Percentiles rank a stretch among this genome's conserved stretches.
These are phyloP conservation scores for Cercospora berteroae DNA, from an alignment of 2,329 filamentous ascomycete genomes.

Conservation along the genomic window DNA sequence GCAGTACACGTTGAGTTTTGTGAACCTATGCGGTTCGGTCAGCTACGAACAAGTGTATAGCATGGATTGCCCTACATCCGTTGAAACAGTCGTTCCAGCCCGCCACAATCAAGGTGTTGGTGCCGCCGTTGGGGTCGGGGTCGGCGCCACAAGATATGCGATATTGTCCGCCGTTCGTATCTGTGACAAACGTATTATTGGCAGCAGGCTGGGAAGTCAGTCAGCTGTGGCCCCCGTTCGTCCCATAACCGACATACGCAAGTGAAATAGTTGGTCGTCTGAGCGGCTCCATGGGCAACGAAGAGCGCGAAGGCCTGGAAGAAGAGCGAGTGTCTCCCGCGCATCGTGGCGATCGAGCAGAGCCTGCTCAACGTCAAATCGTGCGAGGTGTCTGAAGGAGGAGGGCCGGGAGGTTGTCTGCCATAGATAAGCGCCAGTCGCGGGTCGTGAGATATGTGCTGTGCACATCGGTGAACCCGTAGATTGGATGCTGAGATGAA, in stretches of 20 bases:
- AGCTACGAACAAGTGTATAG: background rate
- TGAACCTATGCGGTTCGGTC: background rate
- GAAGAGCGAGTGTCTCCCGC: background rate
- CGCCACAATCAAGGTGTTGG: background rate
- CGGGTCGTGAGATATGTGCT: background rate
- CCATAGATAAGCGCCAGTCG: background rate
- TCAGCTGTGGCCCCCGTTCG: background rate
- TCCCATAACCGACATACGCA: background rate
- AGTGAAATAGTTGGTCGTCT: background rate
- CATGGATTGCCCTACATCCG: background rate
- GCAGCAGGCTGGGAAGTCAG: background rate
- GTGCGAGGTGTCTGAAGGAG: background rate
- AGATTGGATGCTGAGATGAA: background rate
- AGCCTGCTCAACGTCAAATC: background rate
- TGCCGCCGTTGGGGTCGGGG: background rate
- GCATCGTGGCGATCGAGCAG: background rate
- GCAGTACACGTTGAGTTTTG: too few species aligned
- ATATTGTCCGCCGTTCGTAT: background rate
- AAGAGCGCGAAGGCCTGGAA: background rate
- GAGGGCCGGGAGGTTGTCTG: background rate
- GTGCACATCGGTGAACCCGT: background rate
- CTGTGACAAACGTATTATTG: constrained; percentile 1
- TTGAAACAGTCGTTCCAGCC: constrained; percentile 3
- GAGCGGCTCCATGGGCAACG: background rate
- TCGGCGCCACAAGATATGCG: constrained; percentile 7